These are phyloP conservation scores for Lepidium sativum DNA, from an alignment of 345 rosid genomes.

Conservation along the genomic window DNA sequence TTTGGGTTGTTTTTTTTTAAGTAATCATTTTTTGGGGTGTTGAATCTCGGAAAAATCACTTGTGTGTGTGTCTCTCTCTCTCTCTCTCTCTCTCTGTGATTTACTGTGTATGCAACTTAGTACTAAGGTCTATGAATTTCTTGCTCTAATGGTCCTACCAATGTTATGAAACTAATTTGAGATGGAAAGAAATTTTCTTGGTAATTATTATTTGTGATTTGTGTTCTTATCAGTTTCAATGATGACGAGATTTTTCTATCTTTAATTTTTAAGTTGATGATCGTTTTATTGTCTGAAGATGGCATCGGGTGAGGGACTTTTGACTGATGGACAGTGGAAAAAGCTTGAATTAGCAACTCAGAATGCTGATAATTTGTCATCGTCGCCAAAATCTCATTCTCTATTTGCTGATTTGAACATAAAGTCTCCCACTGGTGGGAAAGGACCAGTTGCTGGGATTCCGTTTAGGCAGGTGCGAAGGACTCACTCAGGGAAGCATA, in stretches of 20 bases:
- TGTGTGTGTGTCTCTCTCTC: background rate
- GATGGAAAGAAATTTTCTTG: background rate
- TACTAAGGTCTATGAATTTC: background rate
- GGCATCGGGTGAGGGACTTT: slow-evolving; percentile 74
- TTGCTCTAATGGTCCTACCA: background rate
- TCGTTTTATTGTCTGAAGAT: slow-evolving; percentile 30
- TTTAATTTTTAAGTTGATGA: background rate
- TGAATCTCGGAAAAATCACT: background rate
- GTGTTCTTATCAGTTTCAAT: background rate
- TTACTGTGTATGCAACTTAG: background rate
- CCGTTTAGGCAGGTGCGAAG: slow-evolving; percentile 71
- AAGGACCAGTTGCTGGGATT: slow-evolving; percentile 50
- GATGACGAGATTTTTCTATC: background rate
- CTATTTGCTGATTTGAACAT: slow-evolving; percentile 57
- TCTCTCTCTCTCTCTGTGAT: background rate
- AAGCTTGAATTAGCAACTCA: slow-evolving; percentile 60
- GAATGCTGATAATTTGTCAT: slow-evolving; percentile 48
- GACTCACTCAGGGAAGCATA: slow-evolving; percentile 78
- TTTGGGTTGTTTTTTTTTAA: background rate
- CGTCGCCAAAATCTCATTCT: slow-evolving; percentile 74
- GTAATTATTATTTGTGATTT: background rate
- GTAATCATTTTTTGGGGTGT: background rate
- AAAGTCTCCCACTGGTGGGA: slow-evolving; percentile 60
- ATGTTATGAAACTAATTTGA: slow-evolving; percentile 9
- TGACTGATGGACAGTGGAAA: slow-evolving; percentile 83